phyloP scores from a whole-genome alignment of 1,284 basidiomycete species.

The Heterobasidion occidentale region DNA sequence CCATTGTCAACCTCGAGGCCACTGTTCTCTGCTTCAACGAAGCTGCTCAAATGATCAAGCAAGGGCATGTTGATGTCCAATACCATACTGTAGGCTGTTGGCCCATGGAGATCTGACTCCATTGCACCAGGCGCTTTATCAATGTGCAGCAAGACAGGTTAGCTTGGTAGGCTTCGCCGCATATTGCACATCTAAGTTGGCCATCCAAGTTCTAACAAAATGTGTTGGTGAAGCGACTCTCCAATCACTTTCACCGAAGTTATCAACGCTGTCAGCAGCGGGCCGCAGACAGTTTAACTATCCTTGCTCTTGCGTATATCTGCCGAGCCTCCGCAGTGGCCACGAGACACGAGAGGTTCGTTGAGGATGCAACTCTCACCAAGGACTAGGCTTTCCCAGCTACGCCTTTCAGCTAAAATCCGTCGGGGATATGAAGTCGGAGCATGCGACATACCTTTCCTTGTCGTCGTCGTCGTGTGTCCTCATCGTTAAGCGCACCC shows the following conservation, averaged over 20 bases:
- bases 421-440: too few relatives aligned
- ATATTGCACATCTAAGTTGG: conserved; percentile 2
- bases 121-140: background rate
- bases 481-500: too few relatives aligned
- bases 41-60: conserved; percentile 3
- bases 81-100: background rate
- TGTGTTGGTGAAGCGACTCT: background rate
- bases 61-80: conserved; percentile 1
- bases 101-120: background rate
- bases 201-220: conserved; percentile 2
- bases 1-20: background rate
- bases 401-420: too few relatives aligned
- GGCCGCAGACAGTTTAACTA: too few relatives aligned
- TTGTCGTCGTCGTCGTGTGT: too few relatives aligned
- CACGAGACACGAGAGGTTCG: too few relatives aligned
- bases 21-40: conserved; percentile 5
- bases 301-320: too few relatives aligned
- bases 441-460: too few relatives aligned
- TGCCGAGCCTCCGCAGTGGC: too few relatives aligned
- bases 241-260: background rate
- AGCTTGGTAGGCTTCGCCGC: background rate
- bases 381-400: too few relatives aligned
- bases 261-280: too few relatives aligned
- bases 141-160: background rate
- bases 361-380: too few relatives aligned